Evolutionary conservation across 202 grass and related monocot genomes (phyloP).

Genomic region (Musa balbisiana): DNA sequence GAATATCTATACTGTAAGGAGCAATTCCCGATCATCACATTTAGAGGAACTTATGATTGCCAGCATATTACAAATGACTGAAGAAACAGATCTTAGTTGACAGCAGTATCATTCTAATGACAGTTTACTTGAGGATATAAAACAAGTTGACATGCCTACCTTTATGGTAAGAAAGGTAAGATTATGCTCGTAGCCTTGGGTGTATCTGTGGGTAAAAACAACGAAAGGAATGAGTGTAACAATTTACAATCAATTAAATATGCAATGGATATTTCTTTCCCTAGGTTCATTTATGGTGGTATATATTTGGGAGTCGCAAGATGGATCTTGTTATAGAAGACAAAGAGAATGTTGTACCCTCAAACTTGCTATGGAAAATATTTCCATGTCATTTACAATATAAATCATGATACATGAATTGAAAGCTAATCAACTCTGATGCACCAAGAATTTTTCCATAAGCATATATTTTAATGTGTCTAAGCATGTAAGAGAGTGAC

Average conservation of each 20-base stretch:
- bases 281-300: too few species aligned
- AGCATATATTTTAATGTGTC: slow-evolving; percentile 5
- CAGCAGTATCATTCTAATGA: neutral
- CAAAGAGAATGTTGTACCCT: too few species aligned
- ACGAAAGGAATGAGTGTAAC: neutral
- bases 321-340: too few species aligned
- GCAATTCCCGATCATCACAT: too few species aligned
- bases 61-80: too few species aligned
- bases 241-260: neutral
- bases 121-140: neutral
- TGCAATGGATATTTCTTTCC: neutral
- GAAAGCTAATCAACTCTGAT: neutral
- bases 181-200: slow-evolving; percentile 65
- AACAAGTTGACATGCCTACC: slow-evolving; percentile 30
- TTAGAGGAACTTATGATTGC: too few species aligned
- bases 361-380: too few species aligned
- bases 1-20: too few species aligned
- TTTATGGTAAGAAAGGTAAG: slow-evolving; percentile 93
- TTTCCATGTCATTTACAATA: too few species aligned
- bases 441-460: neutral
- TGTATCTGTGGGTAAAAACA: slow-evolving; percentile 39
- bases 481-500: neutral
- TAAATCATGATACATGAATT: too few species aligned
- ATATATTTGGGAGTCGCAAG: too few species aligned
- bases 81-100: neutral